These are phyloP conservation scores for Quercus phellos DNA, from an alignment of 331 rosid species.

Conservation along the genomic window DNA sequence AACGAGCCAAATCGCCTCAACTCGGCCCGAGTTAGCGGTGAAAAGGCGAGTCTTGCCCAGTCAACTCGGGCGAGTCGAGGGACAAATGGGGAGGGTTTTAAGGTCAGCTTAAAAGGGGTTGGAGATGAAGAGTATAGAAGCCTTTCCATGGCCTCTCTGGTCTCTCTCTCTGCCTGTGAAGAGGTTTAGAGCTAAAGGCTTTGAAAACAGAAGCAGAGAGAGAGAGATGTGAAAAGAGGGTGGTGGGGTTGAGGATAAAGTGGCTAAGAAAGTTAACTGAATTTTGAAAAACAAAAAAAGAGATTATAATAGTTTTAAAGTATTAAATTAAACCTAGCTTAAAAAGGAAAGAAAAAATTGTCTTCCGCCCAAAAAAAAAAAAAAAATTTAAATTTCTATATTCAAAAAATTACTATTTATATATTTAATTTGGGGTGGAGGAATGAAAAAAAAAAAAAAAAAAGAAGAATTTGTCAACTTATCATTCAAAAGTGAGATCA, in stretches of 20 bases:
- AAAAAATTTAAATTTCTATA: too few relatives aligned
- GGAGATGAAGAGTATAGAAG: slow-evolving; percentile 67
- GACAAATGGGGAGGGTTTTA: slow-evolving; percentile 25
- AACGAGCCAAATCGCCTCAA: slow-evolving; percentile 9
- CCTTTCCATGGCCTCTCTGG: slow-evolving; percentile 76
- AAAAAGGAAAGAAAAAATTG: not conserved
- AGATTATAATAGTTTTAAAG: not conserved
- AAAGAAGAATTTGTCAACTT: not conserved
- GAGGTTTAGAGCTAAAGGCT: slow-evolving; percentile 20
- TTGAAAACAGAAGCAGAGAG: slow-evolving; percentile 10
- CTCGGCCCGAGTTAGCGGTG: slow-evolving; percentile 5
- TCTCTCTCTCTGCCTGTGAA: slow-evolving; percentile 15
- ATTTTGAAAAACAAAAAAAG: not conserved
- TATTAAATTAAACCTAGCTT: not conserved
- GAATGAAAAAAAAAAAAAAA: not conserved
- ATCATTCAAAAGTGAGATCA: not conserved
- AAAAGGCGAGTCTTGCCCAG: slow-evolving; percentile 24
- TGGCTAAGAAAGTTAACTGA: slow-evolving; percentile 8
- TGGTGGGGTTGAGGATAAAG: slow-evolving; percentile 40
- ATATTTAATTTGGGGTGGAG: too few relatives aligned
- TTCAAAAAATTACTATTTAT: too few relatives aligned
- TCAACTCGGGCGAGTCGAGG: slow-evolving; percentile 33
- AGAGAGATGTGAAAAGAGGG: not conserved
- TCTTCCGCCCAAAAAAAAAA: not conserved
- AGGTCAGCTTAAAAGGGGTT: slow-evolving; percentile 33